Percentiles rank a stretch among this genome's conserved stretches.
Conservation (phyloP, 129 eudicot species). For the Flaveria sonorensis region DNA sequence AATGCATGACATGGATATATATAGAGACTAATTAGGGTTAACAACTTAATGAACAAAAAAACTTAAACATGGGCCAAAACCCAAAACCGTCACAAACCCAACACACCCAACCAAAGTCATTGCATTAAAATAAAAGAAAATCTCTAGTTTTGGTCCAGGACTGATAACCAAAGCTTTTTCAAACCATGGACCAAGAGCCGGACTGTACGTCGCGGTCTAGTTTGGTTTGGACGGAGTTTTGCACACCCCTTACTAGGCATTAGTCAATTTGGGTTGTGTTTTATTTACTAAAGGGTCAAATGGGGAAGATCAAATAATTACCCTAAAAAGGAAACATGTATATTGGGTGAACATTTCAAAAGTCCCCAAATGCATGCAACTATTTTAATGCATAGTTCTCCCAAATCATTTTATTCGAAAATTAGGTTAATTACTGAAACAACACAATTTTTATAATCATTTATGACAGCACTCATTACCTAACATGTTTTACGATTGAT, state of each 20-base stretch:
- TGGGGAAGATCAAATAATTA: no score
- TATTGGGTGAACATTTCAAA: not conserved
- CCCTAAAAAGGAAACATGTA: not conserved
- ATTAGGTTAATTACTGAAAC: not conserved
- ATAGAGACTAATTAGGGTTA: no score
- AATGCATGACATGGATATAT: no score
- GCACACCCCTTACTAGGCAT: not conserved
- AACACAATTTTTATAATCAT: not conserved
- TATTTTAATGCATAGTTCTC: not conserved
- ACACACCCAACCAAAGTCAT: not conserved
- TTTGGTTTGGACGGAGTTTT: not conserved
- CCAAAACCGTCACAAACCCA: no score
- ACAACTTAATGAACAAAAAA: no score
- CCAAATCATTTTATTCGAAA: not conserved
- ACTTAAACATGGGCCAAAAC: no score
- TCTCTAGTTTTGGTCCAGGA: not conserved
- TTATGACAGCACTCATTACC: not conserved
- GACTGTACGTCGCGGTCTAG: not conserved
- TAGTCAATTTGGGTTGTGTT: conserved; percentile 9
- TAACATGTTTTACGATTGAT: conserved; percentile 17
- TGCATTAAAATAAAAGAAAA: not conserved
- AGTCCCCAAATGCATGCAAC: not conserved
- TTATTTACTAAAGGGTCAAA: not conserved
- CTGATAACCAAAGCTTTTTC: not conserved
- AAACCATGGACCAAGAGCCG: conserved; percentile 1